Base-by-base conservation (phyloP, 257 asterid genomes). In the Rhazya stricta region DNA sequence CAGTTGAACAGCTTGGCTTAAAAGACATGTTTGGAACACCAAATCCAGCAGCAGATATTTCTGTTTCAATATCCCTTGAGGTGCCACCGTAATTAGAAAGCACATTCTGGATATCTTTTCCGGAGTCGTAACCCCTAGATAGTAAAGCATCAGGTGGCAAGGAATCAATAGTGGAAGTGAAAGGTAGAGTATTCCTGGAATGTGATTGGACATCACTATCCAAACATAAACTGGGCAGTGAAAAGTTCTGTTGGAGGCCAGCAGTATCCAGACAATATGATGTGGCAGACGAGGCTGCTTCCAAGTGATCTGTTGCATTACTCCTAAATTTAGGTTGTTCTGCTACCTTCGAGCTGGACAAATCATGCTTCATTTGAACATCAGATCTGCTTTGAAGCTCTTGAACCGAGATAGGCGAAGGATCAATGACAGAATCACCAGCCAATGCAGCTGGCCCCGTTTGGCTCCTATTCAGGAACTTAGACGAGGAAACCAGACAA, bases 101-200 rank as follows among this genome's bases (percentile, higher is more conserved):
- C 73, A 94, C 82, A 81, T 90, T 94, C 66, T 91, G 98, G 61
- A 94, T 86, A 75, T 94, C 98, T 83, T 94, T 94, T 58, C 93
- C 96, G 15, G 98, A 84, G 80, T 94, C 98, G 75, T 84, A 94
- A 76, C 89, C 97, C 81, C 97, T 87, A 21, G 98, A 90, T 69
- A 94, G 50, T 88, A 94, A 86, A 63, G 95, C 97, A 87, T 94
- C 98, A 10, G 98, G 97, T 8, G 95, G 85, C 79, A 94, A 82
- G 39, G 87, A 91, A 80, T 94, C 94, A 6, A 90, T 75, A 74
- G 84, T 73, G 61, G 88, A 79, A 1, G 80, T 76, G 46, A 88
- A 88, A 73, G 96, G 91, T 62, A 91, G 80, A 51, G 79, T 77
- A 53, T 80, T 83, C 83, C 88, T 84, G n/a, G 91, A 78, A 69